Conservation (phyloP, 352 stramenopile genomes). For the Globisporangium acanthophoron region DNA sequence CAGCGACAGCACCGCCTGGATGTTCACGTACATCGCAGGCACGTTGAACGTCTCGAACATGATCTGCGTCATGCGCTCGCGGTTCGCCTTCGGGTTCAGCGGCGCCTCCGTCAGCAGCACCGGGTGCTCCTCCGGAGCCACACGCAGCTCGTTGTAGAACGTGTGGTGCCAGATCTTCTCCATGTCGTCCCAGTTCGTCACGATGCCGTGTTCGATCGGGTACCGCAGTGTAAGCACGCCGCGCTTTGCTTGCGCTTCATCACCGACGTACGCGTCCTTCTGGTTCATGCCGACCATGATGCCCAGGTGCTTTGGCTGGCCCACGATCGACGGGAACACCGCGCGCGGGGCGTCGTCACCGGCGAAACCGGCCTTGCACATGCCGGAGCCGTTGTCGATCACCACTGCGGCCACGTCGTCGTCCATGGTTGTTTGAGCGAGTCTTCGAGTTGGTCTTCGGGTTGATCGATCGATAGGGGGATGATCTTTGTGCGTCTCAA, state of each 20-base stretch:
- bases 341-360: constrained; percentile 95
- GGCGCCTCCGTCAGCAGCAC: constrained; percentile 94
- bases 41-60: constrained; percentile 97
- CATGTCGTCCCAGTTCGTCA: constrained; percentile 99
- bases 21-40: constrained; percentile 94
- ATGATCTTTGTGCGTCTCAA: too few species aligned
- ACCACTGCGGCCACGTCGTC: constrained; percentile 57
- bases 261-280: constrained; percentile 92
- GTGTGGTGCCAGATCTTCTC: constrained; percentile 99
- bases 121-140: constrained; percentile 95
- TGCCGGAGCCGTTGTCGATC: constrained; percentile 98
- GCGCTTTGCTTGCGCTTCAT: constrained; percentile 92
- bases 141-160: constrained; percentile 97
- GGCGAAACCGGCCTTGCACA: constrained; percentile 99
- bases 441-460: too few species aligned
- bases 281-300: constrained; percentile 98
- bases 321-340: constrained; percentile 96
- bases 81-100: constrained; percentile 91
- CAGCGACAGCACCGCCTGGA: constrained; percentile 90
- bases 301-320: constrained; percentile 92
- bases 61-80: constrained; percentile 94
- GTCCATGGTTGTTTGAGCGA: constrained; percentile 26
- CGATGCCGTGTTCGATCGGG: constrained; percentile 98
- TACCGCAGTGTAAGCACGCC: constrained; percentile 94
- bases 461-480: too few species aligned